Evolutionary conservation across 2,329 filamentous ascomycete genomes (phyloP), one percentile per base, ranked within the genome.

Genomic region (Knufia fluminis): DNA sequence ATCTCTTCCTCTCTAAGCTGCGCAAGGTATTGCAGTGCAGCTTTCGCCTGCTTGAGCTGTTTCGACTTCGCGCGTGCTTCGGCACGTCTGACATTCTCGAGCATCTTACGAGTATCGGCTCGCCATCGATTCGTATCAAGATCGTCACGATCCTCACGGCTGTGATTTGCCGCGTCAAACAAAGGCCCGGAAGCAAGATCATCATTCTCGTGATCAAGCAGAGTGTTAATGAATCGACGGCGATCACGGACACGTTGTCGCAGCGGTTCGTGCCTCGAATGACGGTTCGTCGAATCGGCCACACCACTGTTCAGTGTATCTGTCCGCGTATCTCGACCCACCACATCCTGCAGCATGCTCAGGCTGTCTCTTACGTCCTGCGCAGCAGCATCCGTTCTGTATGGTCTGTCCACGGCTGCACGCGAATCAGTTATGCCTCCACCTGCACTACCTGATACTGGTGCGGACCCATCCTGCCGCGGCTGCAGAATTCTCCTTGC

Each of bases 11-110:
- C 38, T 22, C 39, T 24, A 3, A 49, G 39, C 2, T 19, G 46
- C 8, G 46, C 39, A 4, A 49, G 28, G 28, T 49, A 43, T n/a
- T 49, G 20, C 14, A 49, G 22, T 16, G 45, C 24, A 12, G 33
- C 33, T 40, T 48, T 48, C 8, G 45, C 45, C 35, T 42, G 36
- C n/a, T 35, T 43, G 20, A 49, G 23, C n/a, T 42, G 23, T 35
- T 43, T 42, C 6, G 38, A 33, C 12, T 31, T 49, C 2, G 39
- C 26, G 8, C 17, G 14, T 22, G 19, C 9, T 23, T 48, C 33
- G 10, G 23, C 12, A 19, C 23, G 19, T 31, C 23, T 7, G 4
- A 33, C 19, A 17, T 48, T 31, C 7, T 40, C 22, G 7, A 48
- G 33, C 33, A 28, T 19, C 16, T 19, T 28, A 16, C 33, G 26